Conservation (phyloP, 108 stramenopile species). For the Fragilaria crotonensis region DNA sequence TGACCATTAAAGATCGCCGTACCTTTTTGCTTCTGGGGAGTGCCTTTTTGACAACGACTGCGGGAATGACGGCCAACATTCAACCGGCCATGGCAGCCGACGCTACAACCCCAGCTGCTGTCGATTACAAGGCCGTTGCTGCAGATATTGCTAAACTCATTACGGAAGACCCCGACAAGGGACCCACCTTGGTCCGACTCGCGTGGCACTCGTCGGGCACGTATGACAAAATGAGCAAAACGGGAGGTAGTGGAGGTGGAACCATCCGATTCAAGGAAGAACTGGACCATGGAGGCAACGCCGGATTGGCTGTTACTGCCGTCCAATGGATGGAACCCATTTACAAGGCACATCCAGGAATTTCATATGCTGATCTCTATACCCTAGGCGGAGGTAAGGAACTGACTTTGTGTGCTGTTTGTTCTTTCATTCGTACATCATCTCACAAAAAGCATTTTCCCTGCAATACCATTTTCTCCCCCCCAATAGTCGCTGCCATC, state of each 20-base stretch:
- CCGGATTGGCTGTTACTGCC: slow-evolving; percentile 53
- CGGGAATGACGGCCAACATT: too few relatives aligned
- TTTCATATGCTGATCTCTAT: slow-evolving; percentile 81
- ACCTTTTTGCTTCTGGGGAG: too few relatives aligned
- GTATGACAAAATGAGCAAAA: slow-evolving; percentile 41
- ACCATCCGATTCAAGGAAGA: slow-evolving; percentile 73
- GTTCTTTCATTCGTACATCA: slow-evolving; percentile 1
- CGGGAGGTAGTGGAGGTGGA: slow-evolving; percentile 50
- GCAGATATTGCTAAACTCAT: slow-evolving; percentile 41
- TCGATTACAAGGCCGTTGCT: slow-evolving; percentile 23
- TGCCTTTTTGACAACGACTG: too few relatives aligned
- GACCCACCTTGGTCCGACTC: slow-evolving; percentile 49
- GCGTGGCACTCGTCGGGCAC: slow-evolving; percentile 78
- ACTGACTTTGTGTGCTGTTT: neutral
- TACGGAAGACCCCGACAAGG: slow-evolving; percentile 37
- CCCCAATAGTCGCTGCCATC: slow-evolving; percentile 35
- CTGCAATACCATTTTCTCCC: neutral
- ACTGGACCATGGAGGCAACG: slow-evolving; percentile 65
- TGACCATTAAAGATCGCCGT: neutral
- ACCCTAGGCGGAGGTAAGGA: slow-evolving; percentile 62
- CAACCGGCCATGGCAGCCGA: neutral
- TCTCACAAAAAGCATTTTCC: neutral
- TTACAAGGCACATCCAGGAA: slow-evolving; percentile 30
- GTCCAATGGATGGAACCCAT: slow-evolving; percentile 53
- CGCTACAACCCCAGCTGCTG: neutral